Percentiles rank a stretch among this genome's conserved stretches.
These are phyloP conservation scores for Diaporthe nobilis DNA, from an alignment of 2,329 filamentous ascomycete genomes.

Conservation along the genomic window DNA sequence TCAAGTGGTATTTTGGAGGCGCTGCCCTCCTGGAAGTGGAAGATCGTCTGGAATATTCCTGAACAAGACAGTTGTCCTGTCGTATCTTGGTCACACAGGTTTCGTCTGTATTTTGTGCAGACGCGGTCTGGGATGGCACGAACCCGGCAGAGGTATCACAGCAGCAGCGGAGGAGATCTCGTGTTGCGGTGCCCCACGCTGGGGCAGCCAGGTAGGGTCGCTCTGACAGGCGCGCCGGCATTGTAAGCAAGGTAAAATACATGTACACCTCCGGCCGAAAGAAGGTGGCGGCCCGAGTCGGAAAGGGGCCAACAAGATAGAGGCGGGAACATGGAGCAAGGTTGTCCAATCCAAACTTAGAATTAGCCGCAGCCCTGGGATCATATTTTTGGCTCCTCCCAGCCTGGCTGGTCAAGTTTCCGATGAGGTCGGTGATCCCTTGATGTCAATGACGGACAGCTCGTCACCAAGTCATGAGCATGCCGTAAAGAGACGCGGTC, in stretches of 20 bases:
- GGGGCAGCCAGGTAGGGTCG: background rate
- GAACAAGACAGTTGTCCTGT: conserved; percentile 14
- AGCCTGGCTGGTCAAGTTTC: background rate
- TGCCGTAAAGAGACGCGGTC: background rate
- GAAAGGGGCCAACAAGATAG: conserved; percentile 12
- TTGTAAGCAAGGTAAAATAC: conserved; percentile 9
- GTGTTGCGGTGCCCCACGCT: conserved; percentile 22
- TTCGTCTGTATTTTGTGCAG: conserved; percentile 4
- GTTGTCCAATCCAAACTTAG: conserved; percentile 34
- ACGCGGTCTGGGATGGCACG: conserved; percentile 1
- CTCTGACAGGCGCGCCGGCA: conserved; percentile 15
- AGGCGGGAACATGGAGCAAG: conserved; percentile 12
- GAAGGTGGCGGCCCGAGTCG: conserved; percentile 33
- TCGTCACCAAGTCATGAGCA: conserved; percentile 16
- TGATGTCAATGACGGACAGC: background rate
- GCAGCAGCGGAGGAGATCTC: conserved; percentile 25
- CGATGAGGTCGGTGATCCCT: conserved; percentile 1
- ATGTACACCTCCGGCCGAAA: conserved; percentile 7
- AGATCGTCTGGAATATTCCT: conserved; percentile 28
- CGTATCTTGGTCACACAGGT: conserved; percentile 16
- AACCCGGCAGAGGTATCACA: conserved; percentile 1
- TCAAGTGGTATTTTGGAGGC: conserved; percentile 27
- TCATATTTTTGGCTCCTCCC: conserved; percentile 16
- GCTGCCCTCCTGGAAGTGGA: background rate
- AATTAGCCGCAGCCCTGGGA: conserved; percentile 31